Evolutionary conservation across 78 protist species (phyloP).

Genomic region (Dictyostelium capitatum): DNA sequence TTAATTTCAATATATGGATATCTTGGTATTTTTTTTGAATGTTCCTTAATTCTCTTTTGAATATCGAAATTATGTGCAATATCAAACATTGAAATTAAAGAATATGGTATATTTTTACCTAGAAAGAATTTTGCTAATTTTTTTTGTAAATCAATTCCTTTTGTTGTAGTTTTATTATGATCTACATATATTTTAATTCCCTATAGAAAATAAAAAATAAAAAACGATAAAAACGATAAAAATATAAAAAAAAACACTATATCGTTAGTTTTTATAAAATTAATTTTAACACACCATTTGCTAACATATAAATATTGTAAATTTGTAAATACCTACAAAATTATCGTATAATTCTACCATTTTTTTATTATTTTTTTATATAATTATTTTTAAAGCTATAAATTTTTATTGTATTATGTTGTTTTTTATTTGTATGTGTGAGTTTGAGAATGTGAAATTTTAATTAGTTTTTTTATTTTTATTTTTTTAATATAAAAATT

Average conservation of each 20-base stretch:
- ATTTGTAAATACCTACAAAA: conserved; percentile 6
- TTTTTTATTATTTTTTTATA: not conserved
- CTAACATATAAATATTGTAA: not conserved
- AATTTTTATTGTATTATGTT: too few relatives aligned
- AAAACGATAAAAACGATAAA: not conserved
- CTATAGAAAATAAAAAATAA: not conserved
- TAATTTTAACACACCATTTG: not conserved
- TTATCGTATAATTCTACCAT: conserved; percentile 26
- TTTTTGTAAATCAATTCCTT: conserved; percentile 61
- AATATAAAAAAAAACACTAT: not conserved
- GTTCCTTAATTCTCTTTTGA: conserved; percentile 61
- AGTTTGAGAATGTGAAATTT: too few relatives aligned
- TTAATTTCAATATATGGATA: conserved; percentile 74
- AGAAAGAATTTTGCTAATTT: conserved; percentile 44
- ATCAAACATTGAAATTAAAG: conserved; percentile 59
- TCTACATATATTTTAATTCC: conserved; percentile 74
- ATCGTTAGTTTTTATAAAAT: not conserved
- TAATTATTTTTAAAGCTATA: not conserved
- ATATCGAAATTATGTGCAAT: conserved; percentile 60
- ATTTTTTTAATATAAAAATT: too few relatives aligned
- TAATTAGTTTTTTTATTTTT: too few relatives aligned
- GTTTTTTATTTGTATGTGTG: too few relatives aligned
- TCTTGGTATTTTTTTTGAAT: conserved; percentile 59
- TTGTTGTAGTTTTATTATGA: conserved; percentile 60
- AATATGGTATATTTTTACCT: conserved; percentile 20